Percentiles rank a stretch among this genome's conserved stretches.
These are phyloP conservation scores for Spinacia oleracea DNA, from an alignment of 179 eudicot genomes.

Conservation along the genomic window DNA sequence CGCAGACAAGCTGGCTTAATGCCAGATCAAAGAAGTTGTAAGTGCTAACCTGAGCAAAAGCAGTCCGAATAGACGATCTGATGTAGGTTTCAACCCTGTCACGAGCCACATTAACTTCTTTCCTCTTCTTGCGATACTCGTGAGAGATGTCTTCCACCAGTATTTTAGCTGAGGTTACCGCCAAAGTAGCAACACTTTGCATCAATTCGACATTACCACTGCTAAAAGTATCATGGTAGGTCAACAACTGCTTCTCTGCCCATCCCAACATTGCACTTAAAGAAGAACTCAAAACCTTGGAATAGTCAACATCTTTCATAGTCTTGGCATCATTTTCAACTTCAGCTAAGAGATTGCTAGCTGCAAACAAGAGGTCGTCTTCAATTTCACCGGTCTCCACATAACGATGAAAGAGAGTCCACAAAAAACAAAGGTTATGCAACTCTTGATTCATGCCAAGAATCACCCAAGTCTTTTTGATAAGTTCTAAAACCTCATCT, in stretches of 20 bases:
- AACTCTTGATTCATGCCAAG: conserved; percentile 70
- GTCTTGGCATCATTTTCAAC: conserved; percentile 68
- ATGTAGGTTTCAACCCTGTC: conserved; percentile 73
- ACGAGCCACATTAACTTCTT: conserved; percentile 55
- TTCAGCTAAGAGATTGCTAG: conserved; percentile 60
- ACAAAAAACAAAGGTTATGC: conserved; percentile 78
- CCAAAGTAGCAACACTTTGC: conserved; percentile 68
- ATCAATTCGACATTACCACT: conserved; percentile 56
- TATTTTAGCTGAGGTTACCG: conserved; percentile 59
- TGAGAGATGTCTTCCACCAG: conserved; percentile 58
- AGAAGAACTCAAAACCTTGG: conserved; percentile 53
- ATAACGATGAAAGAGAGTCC: conserved; percentile 74
- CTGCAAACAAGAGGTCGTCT: conserved; percentile 76
- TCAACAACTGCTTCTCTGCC: conserved; percentile 71
- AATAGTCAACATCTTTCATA: conserved; percentile 49
- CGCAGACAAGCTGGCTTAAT: not conserved
- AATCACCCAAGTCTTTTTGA: conserved; percentile 84
- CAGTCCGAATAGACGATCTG: conserved; percentile 77
- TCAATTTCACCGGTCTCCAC: conserved; percentile 70
- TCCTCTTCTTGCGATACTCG: conserved; percentile 56
- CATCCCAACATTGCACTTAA: conserved; percentile 61
- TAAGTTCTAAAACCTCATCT: conserved; percentile 80
- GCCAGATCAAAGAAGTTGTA: not conserved
- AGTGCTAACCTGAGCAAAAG: conserved; percentile 66
- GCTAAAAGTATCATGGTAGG: conserved; percentile 74